These are phyloP conservation scores for Fusarium papillatum DNA, from an alignment of 2,329 filamentous ascomycete genomes.

Conservation along the genomic window DNA sequence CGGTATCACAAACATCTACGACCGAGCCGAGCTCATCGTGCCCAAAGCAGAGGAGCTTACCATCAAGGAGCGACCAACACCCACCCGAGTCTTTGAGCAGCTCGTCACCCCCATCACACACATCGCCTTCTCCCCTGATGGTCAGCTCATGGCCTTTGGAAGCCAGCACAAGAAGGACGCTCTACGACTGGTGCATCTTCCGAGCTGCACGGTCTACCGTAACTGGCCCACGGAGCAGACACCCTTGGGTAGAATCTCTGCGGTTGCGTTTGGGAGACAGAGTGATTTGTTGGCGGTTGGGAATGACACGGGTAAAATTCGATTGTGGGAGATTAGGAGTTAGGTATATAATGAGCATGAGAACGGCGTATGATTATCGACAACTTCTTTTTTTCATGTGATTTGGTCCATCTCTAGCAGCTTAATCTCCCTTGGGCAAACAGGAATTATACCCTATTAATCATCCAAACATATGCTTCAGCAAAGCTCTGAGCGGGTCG, in stretches of 20 bases:
- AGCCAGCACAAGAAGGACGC: slow-evolving; percentile 92
- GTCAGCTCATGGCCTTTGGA: slow-evolving; percentile 89
- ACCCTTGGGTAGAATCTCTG: slow-evolving; percentile 85
- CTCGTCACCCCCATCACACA: slow-evolving; percentile 88
- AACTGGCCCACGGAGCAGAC: slow-evolving; percentile 98
- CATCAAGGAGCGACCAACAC: slow-evolving; percentile 78
- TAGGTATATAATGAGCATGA: slow-evolving; percentile 54
- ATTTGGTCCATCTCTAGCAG: not conserved
- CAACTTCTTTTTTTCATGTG: not conserved
- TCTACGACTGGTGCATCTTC: slow-evolving; percentile 88
- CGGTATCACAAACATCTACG: slow-evolving; percentile 95
- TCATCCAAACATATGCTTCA: slow-evolving; percentile 19
- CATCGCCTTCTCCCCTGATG: slow-evolving; percentile 87
- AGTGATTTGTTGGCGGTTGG: slow-evolving; percentile 85
- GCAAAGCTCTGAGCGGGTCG: slow-evolving; percentile 51
- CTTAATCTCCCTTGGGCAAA: not conserved
- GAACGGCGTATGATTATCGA: slow-evolving; percentile 35
- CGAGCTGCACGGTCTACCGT: slow-evolving; percentile 92
- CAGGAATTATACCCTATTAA: not conserved
- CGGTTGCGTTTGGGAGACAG: slow-evolving; percentile 75
- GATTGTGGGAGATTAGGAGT: slow-evolving; percentile 88
- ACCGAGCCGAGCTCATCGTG: slow-evolving; percentile 76
- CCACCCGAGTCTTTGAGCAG: slow-evolving; percentile 83
- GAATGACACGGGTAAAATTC: slow-evolving; percentile 90
- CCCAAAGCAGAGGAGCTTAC: slow-evolving; percentile 56